Base-by-base conservation (phyloP, 1,284 basidiomycete genomes). In the Athelia psychrophila region DNA sequence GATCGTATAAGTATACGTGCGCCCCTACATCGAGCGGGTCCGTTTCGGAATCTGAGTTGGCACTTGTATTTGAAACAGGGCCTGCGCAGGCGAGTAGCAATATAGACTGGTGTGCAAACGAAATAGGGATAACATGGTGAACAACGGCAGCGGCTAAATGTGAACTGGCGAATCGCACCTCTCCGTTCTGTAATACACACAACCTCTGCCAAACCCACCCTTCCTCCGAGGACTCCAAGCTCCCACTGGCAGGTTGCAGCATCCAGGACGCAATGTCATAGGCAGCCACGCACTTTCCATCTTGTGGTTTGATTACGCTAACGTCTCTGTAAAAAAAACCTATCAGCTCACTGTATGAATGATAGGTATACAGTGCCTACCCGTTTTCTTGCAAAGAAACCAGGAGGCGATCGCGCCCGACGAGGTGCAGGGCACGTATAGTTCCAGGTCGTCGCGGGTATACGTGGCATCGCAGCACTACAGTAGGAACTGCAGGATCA, bases 351-450 rank as follows among this genome's bases (percentile, higher is more conserved):
- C n/a, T n/a, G n/a, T n/a, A n/a, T n/a, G n/a, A n/a, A n/a, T n/a
- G n/a, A n/a, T n/a, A n/a, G n/a, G 38, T 42, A 33, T 25, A 24
- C 27, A 44, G 18, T n/a, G 23, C 69, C 64, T 58, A 84, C 84
- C 84, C 84, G 49, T 74, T 71, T 56, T 75, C 69, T 50, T 84
- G 81, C 25, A 89, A 63, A 25, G 76, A 76, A 2, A 78, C 65
- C 44, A 86, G 55, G 46, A 78, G 65, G 12, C 68, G 58, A 16
- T 69, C 66, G 27, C 71, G 66, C n/a, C 75, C 66, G 18, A 83
- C 64, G 16, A 74, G 48, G 22, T 73, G 63, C 38, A 86, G 60
- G 13, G 73, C 61, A 50, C 73, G 66, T 3, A 67, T 65, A 22
- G 51, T 44, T 4, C 77, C 75, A 36, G 70, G 64, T 10, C 60